Base-by-base conservation (phyloP, 2,329 filamentous ascomycete species). In the Hymenoscyphus fraxineus region DNA sequence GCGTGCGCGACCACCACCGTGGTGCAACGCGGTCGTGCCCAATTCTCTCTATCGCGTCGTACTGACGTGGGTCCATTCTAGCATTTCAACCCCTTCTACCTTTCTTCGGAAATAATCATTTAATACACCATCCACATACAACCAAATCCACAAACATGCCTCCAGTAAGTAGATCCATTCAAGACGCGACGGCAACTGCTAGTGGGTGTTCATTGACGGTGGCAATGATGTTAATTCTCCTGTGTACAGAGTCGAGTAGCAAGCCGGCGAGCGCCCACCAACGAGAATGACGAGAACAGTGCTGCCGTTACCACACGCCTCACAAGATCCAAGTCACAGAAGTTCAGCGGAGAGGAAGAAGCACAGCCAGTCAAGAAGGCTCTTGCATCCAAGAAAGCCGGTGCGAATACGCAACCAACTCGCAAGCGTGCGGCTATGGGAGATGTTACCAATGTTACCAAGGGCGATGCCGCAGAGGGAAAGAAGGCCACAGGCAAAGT, bases 361-460 rank as follows among this genome's bases (percentile, higher is more conserved):
- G 89, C 89, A 61, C 78, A 80, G 62, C 78, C 81, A 31, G 87
- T 58, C 73, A 86, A 86, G 75, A 89, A 88, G 73, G 81, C 86
- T 35, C 78, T 92, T 60, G 88, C 90, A 77, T 82, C 87, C 59
- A 93, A 93, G 80, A 92, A 88, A 77, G 79, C 87, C 16, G 78
- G 82, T 35, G 82, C 79, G 70, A 76, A 77, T 64, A 79, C 81
- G 60, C 77, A 82, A 73, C 78, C 82, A 58, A 82, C 82, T 66
- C 85, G 90, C 75, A 95, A 91, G 81, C 92, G 95, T 75, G 86
- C 90, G 72, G 93, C 92, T 59, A 85, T 99, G 44, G 93, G 91
- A 65, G 95, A 99, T 81, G 90, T 97, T 72, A 98, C 93, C 85
- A 99, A 99, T 80, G 90, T 96, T 68, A 87, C 87, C 73, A 98